phyloP scores from a whole-genome alignment of 805 yeast genomes.

The Maudiozyma bulderi region DNA sequence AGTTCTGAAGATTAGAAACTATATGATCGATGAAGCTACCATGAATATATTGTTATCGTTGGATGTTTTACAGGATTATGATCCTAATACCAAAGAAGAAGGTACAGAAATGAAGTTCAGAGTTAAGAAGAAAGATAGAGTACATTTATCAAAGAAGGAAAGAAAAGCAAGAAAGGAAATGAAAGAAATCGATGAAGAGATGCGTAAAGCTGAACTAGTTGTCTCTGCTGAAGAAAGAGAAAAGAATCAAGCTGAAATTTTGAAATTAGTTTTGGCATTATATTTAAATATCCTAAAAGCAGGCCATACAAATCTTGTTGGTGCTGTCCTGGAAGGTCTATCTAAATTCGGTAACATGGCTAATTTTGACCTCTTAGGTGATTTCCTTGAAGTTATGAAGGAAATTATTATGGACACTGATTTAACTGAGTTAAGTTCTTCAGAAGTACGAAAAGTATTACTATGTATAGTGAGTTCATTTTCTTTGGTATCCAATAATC shows the following conservation, averaged over 20 bases:
- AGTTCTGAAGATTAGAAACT: slow-evolving; percentile 63
- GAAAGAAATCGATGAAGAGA: slow-evolving; percentile 80
- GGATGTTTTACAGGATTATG: slow-evolving; percentile 58
- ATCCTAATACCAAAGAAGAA: slow-evolving; percentile 48
- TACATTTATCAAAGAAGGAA: slow-evolving; percentile 84
- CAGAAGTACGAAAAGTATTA: slow-evolving; percentile 60
- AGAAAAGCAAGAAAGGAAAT: slow-evolving; percentile 79
- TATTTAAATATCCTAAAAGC: slow-evolving; percentile 70
- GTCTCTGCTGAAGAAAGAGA: slow-evolving; percentile 84
- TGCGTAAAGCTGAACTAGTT: slow-evolving; percentile 77
- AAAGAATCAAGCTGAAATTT: slow-evolving; percentile 70
- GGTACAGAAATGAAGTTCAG: slow-evolving; percentile 39
- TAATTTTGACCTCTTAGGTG: slow-evolving; percentile 86
- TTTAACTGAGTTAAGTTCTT: slow-evolving; percentile 36
- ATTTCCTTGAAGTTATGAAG: slow-evolving; percentile 77
- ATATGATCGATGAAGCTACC: slow-evolving; percentile 75
- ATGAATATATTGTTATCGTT: slow-evolving; percentile 63
- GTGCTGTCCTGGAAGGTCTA: slow-evolving; percentile 83
- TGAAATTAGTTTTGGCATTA: slow-evolving; percentile 59
- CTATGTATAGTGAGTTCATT: slow-evolving; percentile 86
- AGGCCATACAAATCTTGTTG: slow-evolving; percentile 58
- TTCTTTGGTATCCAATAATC: slow-evolving; percentile 69
- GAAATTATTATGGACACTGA: slow-evolving; percentile 58
- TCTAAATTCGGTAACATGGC: slow-evolving; percentile 88
- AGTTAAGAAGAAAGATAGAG: slow-evolving; percentile 75